Conservation (phyloP, 2,329 filamentous ascomycete species). For the Metarhizium humberi region DNA sequence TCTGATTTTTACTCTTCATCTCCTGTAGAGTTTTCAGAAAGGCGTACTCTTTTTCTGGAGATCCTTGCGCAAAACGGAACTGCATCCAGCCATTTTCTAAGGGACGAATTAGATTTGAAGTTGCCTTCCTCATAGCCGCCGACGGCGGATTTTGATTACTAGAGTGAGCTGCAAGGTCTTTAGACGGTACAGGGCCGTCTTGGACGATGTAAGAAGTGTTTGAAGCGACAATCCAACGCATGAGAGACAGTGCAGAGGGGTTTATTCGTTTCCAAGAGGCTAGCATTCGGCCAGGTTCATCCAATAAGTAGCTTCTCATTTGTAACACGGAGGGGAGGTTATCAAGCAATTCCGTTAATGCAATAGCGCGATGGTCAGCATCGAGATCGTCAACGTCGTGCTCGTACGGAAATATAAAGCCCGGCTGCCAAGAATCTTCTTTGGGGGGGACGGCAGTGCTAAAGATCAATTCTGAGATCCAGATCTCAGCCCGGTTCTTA, state of each 20-base stretch:
- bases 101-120: neutral
- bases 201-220: constrained; percentile 82
- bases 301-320: constrained; percentile 42
- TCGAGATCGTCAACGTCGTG: constrained; percentile 15
- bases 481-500: neutral
- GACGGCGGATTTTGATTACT: too few relatives aligned
- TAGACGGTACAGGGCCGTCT: constrained; percentile 28
- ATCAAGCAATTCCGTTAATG: constrained; percentile 39
- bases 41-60: constrained; percentile 73
- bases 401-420: constrained; percentile 14
- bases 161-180: neutral
- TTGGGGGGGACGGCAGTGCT: neutral
- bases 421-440: constrained; percentile 8
- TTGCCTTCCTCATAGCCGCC: too few relatives aligned
- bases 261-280: constrained; percentile 45
- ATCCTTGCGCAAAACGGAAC: constrained; percentile 38
- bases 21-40: constrained; percentile 56
- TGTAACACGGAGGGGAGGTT: constrained; percentile 51
- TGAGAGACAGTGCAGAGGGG: constrained; percentile 54
- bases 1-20: constrained; percentile 20
- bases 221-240: constrained; percentile 85
- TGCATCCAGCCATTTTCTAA: constrained; percentile 50
- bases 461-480: neutral
- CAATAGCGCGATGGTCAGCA: neutral
- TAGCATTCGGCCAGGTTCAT: constrained; percentile 29